Evolutionary conservation across 495 filamentous ascomycete genomes (phyloP).

Genomic region (Clohesyomyces aquaticus): DNA sequence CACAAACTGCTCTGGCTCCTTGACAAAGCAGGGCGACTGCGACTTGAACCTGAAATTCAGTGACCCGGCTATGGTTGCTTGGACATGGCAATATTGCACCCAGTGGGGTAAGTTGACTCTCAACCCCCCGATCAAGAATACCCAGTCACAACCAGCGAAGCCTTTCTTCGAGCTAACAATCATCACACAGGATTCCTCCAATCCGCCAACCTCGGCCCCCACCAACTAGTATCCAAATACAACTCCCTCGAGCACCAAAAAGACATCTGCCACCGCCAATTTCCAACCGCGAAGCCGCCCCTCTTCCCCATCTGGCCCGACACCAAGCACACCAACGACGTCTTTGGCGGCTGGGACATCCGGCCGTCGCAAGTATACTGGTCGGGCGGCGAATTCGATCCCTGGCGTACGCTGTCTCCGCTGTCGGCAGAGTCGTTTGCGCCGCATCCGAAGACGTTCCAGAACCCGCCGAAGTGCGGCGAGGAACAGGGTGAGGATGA

Average conservation of each 20-base stretch:
- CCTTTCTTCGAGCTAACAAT: not conserved
- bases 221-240: conserved; percentile 57
- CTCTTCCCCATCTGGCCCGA: conserved; percentile 52
- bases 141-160: not conserved
- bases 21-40: conserved; percentile 43
- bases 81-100: conserved; percentile 66
- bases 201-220: conserved; percentile 53
- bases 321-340: conserved; percentile 48
- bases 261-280: conserved; percentile 57
- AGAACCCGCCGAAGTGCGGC: conserved; percentile 54
- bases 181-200: conserved; percentile 47
- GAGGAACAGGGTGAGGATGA: conserved; percentile 45
- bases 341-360: conserved; percentile 60
- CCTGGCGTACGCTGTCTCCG: conserved; percentile 59
- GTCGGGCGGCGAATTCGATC: conserved; percentile 61
- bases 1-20: conserved; percentile 49
- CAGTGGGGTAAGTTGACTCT: conserved; percentile 56
- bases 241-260: conserved; percentile 58
- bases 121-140: not conserved
- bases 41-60: conserved; percentile 47
- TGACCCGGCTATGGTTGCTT: conserved; percentile 51
- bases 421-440: conserved; percentile 53
- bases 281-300: conserved; percentile 52
- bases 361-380: conserved; percentile 63
- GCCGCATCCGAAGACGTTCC: conserved; percentile 44